A percentile compares a stretch with the other conserved stretches of the same genome.
phyloP scores from a whole-genome alignment of 192 early-diverging fungal genomes.

The Mortierella antarctica region DNA sequence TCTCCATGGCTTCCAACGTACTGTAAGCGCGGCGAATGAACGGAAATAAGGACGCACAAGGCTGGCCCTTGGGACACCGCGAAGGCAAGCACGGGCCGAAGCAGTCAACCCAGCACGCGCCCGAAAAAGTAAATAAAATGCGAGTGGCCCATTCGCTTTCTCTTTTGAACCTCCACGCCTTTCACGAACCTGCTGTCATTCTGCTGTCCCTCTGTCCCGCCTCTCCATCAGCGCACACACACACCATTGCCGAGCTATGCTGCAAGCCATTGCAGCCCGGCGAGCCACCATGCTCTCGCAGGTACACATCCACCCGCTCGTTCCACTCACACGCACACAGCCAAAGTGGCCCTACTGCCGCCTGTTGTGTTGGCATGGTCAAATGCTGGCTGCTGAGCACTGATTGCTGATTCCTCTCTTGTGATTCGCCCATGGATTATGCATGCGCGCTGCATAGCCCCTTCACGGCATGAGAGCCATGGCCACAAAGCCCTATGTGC shows the following conservation, averaged over 20 bases:
- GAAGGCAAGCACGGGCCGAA: too few species aligned
- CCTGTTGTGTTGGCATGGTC: neutral
- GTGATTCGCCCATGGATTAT: neutral
- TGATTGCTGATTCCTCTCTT: too few species aligned
- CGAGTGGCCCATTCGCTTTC: too few species aligned
- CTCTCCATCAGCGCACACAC: neutral
- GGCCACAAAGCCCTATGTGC: constrained; percentile 35
- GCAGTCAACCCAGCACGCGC: too few species aligned
- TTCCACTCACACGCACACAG: neutral
- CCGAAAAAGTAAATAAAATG: too few species aligned
- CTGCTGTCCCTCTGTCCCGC: neutral
- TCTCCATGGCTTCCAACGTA: too few species aligned
- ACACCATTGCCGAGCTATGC: constrained; percentile 7
- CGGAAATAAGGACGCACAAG: too few species aligned
- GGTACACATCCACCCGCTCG: neutral
- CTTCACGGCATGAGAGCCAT: constrained; percentile 19
- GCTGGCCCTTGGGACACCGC: too few species aligned
- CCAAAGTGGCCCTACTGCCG: neutral
- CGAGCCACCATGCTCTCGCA: constrained; percentile 32
- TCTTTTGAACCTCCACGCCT: too few species aligned
- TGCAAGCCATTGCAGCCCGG: constrained; percentile 6
- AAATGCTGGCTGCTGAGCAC: too few species aligned
- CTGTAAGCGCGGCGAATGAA: too few species aligned
- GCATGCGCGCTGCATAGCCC: neutral
- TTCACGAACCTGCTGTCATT: neutral